These are phyloP conservation scores for Irpex lacteus DNA, from an alignment of 1,284 basidiomycete genomes.

Conservation along the genomic window DNA sequence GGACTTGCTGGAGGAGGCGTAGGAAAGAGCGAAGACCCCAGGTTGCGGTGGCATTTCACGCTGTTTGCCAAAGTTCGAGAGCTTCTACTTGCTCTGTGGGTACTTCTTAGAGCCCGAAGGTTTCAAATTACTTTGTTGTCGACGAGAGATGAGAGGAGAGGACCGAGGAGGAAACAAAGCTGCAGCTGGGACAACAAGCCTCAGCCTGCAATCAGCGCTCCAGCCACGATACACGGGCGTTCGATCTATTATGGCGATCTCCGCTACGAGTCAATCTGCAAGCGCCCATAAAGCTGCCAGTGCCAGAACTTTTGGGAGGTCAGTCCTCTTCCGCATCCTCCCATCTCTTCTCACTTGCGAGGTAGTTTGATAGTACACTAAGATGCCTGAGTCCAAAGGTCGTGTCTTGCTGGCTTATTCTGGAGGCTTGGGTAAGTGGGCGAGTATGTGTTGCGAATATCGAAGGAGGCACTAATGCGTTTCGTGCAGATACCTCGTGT, in stretches of 20 bases:
- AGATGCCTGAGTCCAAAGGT: slow-evolving; percentile 50
- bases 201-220: too few species aligned
- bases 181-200: not conserved
- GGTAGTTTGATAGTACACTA: slow-evolving; percentile 1
- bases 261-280: not conserved
- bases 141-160: not conserved
- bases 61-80: not conserved
- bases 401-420: slow-evolving; percentile 96
- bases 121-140: not conserved
- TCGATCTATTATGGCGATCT: not conserved
- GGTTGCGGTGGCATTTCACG: slow-evolving; percentile 49
- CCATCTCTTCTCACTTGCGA: not conserved
- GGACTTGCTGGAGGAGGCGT: slow-evolving; percentile 39
- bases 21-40: slow-evolving; percentile 49
- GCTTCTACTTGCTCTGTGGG: not conserved
- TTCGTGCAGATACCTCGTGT: slow-evolving; percentile 82
- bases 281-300: not conserved
- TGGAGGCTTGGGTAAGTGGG: slow-evolving; percentile 86
- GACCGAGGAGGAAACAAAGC: not conserved
- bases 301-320: not conserved
- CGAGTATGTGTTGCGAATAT: not conserved
- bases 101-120: not conserved
- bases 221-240: too few species aligned
- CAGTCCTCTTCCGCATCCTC: not conserved
- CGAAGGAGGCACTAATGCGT: not conserved